These are phyloP conservation scores for Talaromyces marneffei DNA, from an alignment of 2,329 filamentous ascomycete genomes.

Conservation along the genomic window DNA sequence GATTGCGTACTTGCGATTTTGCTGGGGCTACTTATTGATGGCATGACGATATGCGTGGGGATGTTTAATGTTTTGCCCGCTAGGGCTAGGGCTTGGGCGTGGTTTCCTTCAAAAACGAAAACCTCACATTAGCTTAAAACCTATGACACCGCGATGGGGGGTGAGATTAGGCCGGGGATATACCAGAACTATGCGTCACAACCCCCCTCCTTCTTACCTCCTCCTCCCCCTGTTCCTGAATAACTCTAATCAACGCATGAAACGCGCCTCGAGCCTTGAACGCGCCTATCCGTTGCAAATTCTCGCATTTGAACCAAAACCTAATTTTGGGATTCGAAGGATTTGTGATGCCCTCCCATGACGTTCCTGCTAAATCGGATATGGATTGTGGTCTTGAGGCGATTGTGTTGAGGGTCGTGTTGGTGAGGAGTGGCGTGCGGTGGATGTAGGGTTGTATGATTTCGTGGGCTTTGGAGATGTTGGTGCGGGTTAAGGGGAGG, in stretches of 20 bases:
- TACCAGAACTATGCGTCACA: slow-evolving; percentile 84
- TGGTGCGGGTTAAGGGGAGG: slow-evolving; percentile 64
- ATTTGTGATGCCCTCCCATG: slow-evolving; percentile 45
- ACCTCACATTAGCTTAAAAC: not conserved
- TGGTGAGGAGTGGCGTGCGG: slow-evolving; percentile 76
- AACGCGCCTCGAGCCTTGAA: slow-evolving; percentile 93
- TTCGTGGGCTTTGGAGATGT: slow-evolving; percentile 64
- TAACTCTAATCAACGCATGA: slow-evolving; percentile 69
- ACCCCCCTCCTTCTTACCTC: slow-evolving; percentile 64
- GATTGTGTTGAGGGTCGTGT: slow-evolving; percentile 64
- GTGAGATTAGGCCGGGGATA: not conserved
- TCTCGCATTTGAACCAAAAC: slow-evolving; percentile 95
- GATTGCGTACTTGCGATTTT: slow-evolving; percentile 78
- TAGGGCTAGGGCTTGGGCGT: slow-evolving; percentile 85
- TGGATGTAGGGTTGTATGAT: slow-evolving; percentile 73
- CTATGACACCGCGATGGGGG: too few relatives aligned
- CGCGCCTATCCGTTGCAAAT: slow-evolving; percentile 80
- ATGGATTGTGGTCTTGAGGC: slow-evolving; percentile 64
- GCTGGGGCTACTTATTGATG: slow-evolving; percentile 70
- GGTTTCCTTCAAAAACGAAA: slow-evolving; percentile 67
- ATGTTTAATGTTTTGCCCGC: slow-evolving; percentile 69
- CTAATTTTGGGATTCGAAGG: slow-evolving; percentile 61
- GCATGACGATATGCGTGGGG: slow-evolving; percentile 88
- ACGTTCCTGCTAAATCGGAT: slow-evolving; percentile 51
- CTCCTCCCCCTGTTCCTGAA: slow-evolving; percentile 56